Percentiles rank a stretch among this genome's conserved stretches.
These are phyloP conservation scores for Arachis hypogaea DNA, from an alignment of 306 rosid genomes.

Conservation along the genomic window DNA sequence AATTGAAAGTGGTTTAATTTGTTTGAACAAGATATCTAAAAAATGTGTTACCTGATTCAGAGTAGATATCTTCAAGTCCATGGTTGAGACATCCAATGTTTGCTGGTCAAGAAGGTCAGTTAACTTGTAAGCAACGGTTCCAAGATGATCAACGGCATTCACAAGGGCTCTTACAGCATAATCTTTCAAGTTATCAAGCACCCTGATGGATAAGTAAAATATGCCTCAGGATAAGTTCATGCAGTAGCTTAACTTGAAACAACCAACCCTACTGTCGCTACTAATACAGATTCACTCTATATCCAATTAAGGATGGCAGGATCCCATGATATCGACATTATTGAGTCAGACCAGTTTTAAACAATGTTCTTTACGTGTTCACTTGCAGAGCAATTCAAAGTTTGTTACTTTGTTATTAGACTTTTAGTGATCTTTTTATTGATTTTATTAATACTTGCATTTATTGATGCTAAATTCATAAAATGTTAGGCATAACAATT, in stretches of 20 bases:
- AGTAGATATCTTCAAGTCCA: slow-evolving; percentile 70
- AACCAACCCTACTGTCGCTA: neutral
- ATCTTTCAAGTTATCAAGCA: slow-evolving; percentile 88
- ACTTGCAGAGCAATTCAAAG: neutral
- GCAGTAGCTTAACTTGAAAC: slow-evolving; percentile 15
- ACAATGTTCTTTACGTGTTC: neutral
- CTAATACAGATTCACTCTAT: slow-evolving; percentile 12
- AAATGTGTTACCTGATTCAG: slow-evolving; percentile 66
- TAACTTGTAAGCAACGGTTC: slow-evolving; percentile 96
- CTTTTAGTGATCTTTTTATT: neutral
- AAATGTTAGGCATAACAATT: neutral
- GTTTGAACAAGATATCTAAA: slow-evolving; percentile 24
- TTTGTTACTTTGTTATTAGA: neutral
- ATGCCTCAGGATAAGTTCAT: slow-evolving; percentile 14
- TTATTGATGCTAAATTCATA: slow-evolving; percentile 7
- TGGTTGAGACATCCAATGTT: slow-evolving; percentile 67
- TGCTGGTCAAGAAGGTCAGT: slow-evolving; percentile 84
- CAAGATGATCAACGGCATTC: slow-evolving; percentile 96
- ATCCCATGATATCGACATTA: slow-evolving; percentile 17
- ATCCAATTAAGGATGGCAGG: slow-evolving; percentile 13
- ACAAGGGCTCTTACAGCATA: slow-evolving; percentile 92
- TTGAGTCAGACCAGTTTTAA: neutral
- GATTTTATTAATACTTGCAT: slow-evolving; percentile 7
- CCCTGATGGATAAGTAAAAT: slow-evolving; percentile 52
- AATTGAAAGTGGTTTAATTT: slow-evolving; percentile 14